phyloP scores from a whole-genome alignment of 768 basidiomycete species.

The Amanita rubescens region DNA sequence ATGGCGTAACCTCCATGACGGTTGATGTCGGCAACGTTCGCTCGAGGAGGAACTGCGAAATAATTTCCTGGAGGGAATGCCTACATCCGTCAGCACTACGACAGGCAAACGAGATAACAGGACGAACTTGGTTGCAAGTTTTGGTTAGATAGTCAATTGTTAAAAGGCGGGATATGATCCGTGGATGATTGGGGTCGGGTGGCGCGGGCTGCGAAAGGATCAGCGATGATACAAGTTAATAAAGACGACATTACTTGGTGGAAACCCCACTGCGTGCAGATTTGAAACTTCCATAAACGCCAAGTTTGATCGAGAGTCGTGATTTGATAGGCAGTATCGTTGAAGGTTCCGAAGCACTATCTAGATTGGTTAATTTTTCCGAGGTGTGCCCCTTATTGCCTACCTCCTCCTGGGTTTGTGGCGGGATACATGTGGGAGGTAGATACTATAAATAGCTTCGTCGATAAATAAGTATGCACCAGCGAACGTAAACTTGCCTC shows the following conservation, averaged over 20 bases:
- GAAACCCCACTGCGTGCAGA: constrained; percentile 95
- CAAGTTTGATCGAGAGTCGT: constrained; percentile 65
- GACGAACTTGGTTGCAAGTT: constrained; percentile 26
- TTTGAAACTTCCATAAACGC: constrained; percentile 87
- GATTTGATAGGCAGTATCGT: constrained; percentile 57
- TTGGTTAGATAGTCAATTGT: constrained; percentile 36
- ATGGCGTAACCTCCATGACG: constrained; percentile 75
- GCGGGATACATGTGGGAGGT: background rate
- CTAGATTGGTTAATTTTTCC: background rate
- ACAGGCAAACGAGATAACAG: background rate
- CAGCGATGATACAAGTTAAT: too few relatives aligned
- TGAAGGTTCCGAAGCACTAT: constrained; percentile 83
- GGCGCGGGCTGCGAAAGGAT: constrained; percentile 59
- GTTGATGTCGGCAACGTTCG: constrained; percentile 82
- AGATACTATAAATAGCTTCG: background rate
- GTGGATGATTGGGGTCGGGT: constrained; percentile 57
- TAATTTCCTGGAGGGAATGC: constrained; percentile 73
- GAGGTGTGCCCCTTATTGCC: constrained; percentile 6
- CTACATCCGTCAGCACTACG: constrained; percentile 24
- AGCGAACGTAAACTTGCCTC: constrained; percentile 32
- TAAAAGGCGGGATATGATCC: constrained; percentile 74
- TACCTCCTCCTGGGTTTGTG: constrained; percentile 41
- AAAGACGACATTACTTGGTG: constrained; percentile 67
- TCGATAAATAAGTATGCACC: background rate
- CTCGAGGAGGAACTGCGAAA: constrained; percentile 62